Conservation (phyloP, 176 grass and related monocot species). For the Eleusine indica region DNA sequence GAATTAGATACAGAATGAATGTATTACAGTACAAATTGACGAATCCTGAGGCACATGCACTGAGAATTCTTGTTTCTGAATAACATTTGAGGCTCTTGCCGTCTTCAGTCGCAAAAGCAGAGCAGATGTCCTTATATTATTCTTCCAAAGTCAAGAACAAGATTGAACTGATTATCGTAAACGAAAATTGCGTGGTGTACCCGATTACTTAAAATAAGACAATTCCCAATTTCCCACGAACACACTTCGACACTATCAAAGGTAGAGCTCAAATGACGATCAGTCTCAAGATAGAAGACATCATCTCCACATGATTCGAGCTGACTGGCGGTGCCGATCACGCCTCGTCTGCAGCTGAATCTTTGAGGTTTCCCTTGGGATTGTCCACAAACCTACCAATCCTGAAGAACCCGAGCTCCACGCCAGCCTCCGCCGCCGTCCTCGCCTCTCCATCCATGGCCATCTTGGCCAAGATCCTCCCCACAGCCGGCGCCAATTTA, state of each 20-base stretch:
- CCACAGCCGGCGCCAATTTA: constrained; percentile 68
- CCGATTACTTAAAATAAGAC: not conserved
- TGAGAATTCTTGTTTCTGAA: not conserved
- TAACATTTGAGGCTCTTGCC: not conserved
- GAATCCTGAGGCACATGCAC: not conserved
- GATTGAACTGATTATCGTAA: not conserved
- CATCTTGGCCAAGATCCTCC: constrained; percentile 74
- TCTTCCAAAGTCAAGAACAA: not conserved
- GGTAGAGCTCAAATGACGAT: not conserved
- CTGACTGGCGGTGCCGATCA: not conserved
- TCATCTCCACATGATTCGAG: not conserved
- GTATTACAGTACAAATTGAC: not conserved
- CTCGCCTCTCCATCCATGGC: constrained; percentile 52
- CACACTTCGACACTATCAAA: not conserved
- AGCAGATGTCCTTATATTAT: not conserved
- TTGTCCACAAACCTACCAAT: constrained; percentile 56
- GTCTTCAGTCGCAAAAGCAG: not conserved
- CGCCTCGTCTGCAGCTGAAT: constrained; percentile 20
- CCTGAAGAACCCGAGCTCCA: constrained; percentile 49
- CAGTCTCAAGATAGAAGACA: not conserved
- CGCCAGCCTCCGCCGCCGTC: constrained; percentile 44
- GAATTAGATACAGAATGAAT: not conserved
- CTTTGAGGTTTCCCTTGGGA: constrained; percentile 54
- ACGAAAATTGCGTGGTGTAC: not conserved
- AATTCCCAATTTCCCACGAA: not conserved